Conservation (phyloP, 331 rosid species). For the Saraca asoca region DNA sequence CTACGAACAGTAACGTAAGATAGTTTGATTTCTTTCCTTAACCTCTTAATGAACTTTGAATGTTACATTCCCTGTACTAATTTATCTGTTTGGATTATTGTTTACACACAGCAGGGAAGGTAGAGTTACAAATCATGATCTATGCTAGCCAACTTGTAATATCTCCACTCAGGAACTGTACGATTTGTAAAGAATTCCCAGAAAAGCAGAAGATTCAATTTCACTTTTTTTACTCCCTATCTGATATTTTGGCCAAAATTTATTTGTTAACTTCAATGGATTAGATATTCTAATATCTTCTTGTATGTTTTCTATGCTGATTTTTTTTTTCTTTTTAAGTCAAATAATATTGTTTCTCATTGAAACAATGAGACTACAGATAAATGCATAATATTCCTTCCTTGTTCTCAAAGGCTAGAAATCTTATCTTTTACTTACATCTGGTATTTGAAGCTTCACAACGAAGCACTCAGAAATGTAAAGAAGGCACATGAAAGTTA, state of each 20-base stretch:
- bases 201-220: conserved; percentile 23
- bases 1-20: conserved; percentile 34
- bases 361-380: too few species aligned
- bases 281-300: conserved; percentile 9
- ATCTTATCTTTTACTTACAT: too few species aligned
- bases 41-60: not conserved
- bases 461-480: too few species aligned
- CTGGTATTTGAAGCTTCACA: too few species aligned
- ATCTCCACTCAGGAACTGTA: conserved; percentile 30
- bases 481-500: too few species aligned
- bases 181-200: conserved; percentile 24
- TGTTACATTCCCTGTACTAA: conserved; percentile 11
- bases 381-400: too few species aligned
- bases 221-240: not conserved
- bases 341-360: too few species aligned
- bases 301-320: conserved; percentile 24
- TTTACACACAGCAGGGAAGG: conserved; percentile 30
- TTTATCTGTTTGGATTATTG: conserved; percentile 19
- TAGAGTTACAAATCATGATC: conserved; percentile 37
- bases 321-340: too few species aligned
- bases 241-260: not conserved
- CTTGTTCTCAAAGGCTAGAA: too few species aligned
- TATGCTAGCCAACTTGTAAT: conserved; percentile 42
- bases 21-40: not conserved
- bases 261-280: conserved; percentile 22